Conservation (phyloP, 1,284 basidiomycete genomes). For the Takashimella tepidaria region DNA sequence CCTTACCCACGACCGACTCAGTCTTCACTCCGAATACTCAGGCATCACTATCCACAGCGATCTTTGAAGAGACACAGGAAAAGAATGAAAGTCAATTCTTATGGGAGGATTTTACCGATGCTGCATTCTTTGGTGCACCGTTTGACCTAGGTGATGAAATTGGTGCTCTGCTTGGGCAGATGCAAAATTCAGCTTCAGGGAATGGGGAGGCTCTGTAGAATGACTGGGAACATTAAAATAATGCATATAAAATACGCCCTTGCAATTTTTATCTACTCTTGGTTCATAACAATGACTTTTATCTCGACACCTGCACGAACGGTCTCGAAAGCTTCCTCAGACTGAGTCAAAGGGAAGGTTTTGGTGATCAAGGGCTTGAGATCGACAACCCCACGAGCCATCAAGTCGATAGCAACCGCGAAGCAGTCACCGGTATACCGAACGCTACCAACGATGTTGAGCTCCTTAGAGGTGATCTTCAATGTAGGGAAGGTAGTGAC, state of each 20-base stretch:
- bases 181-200: neutral
- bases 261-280: too few species aligned
- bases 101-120: neutral
- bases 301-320: slow-evolving; percentile 43
- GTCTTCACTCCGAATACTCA: neutral
- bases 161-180: neutral
- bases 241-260: too few species aligned
- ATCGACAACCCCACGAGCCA: slow-evolving; percentile 51
- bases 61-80: neutral
- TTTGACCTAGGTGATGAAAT: slow-evolving; percentile 7
- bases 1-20: too few species aligned
- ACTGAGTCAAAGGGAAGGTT: slow-evolving; percentile 52
- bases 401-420: slow-evolving; percentile 51
- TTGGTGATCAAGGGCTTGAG: slow-evolving; percentile 52
- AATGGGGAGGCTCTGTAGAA: too few species aligned
- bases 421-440: slow-evolving; percentile 34
- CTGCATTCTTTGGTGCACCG: slow-evolving; percentile 1
- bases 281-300: slow-evolving; percentile 31
- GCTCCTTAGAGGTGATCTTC: slow-evolving; percentile 56
- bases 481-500: slow-evolving; percentile 24
- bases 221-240: too few species aligned
- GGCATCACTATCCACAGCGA: neutral
- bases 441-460: slow-evolving; percentile 56
- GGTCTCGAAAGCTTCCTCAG: slow-evolving; percentile 51
- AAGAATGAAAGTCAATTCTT: neutral